Percentiles rank a stretch among this genome's conserved stretches.
Evolutionary conservation across 176 grass and related monocot species (phyloP).

Genomic region (Calamus simplicifolius): DNA sequence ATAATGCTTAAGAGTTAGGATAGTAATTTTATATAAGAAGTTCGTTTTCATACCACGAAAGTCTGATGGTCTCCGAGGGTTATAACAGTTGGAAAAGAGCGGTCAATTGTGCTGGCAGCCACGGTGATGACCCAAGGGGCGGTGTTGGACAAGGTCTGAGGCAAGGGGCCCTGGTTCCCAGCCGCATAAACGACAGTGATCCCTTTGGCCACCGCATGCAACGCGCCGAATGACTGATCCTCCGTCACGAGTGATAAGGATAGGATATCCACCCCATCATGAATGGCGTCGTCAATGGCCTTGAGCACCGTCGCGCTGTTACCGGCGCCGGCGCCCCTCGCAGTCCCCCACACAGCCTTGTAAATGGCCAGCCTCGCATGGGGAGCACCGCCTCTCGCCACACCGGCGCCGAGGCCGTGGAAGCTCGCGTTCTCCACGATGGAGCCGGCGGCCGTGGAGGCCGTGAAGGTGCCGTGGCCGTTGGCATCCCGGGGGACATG

Average conservation of each 20-base stretch:
- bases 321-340: background rate
- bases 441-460: slow-evolving; percentile 8
- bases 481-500: slow-evolving; percentile 17
- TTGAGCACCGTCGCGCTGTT: background rate
- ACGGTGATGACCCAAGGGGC: background rate
- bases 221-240: background rate
- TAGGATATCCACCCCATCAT: slow-evolving; percentile 24
- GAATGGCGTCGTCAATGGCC: slow-evolving; percentile 8
- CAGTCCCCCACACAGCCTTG: slow-evolving; percentile 13
- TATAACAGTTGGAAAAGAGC: background rate
- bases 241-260: slow-evolving; percentile 7
- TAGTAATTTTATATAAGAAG: too few species aligned
- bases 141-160: background rate
- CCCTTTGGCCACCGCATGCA: background rate
- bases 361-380: slow-evolving; percentile 23
- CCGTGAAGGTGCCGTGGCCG: slow-evolving; percentile 18
- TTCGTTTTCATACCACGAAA: slow-evolving; percentile 6
- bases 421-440: slow-evolving; percentile 1
- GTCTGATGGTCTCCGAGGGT: background rate
- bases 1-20: too few species aligned
- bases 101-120: slow-evolving; percentile 1
- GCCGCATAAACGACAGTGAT: background rate
- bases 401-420: background rate
- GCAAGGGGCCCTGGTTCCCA: background rate
- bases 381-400: background rate